Evolutionary conservation across 768 basidiomycete species (phyloP), one percentile per base, ranked within the genome.

Genomic region (Lactarius hengduanensis): DNA sequence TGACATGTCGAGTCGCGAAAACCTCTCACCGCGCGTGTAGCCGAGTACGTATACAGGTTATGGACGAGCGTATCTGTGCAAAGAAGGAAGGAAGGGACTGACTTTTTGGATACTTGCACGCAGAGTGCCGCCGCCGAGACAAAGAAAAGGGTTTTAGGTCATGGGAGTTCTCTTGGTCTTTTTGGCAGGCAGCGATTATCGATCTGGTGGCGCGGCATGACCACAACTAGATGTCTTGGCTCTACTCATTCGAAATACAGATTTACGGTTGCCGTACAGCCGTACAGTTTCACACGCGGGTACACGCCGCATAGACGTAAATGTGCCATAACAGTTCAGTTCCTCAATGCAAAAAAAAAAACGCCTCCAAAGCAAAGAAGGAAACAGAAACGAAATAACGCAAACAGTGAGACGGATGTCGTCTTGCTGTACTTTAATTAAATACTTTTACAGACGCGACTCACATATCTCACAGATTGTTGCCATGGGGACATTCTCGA

Each of bases 391-490:
- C 45, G 47, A 26, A 53, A 28, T 41, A 28, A 28, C 47, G 15
- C 1, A 53, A 53, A 53, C 22, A 53, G 13, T 13, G 22, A 26
- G 13, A 22, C 2, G 13, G 53, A 16, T 53, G 16, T 26, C 41
- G 11, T 41, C 7, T 20, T 59, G 59, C 22, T 30, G 16, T 41
- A 53, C 4, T 40, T 13, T 30, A 56, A 34, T 15, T 36, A 61
- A 43, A 45, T n/a, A 54, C 57, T 53, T 18, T 65, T 53, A 70
- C 41, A 77, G 56, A 9, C 59, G 69, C 4, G 71, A 70, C 26
- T 76, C 75, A 64, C 77, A 77, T 38, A 77, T 75, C 22, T 64
- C 62, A 62, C 77, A 77, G 9, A 70, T 56, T 18, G 70, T 38
- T 1, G 70, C 70, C 34, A 41, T 55, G n/a, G 36, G 28, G 26